Conservation (phyloP, 371 early-diverging fungal species). For the Chytridium lagenaria region DNA sequence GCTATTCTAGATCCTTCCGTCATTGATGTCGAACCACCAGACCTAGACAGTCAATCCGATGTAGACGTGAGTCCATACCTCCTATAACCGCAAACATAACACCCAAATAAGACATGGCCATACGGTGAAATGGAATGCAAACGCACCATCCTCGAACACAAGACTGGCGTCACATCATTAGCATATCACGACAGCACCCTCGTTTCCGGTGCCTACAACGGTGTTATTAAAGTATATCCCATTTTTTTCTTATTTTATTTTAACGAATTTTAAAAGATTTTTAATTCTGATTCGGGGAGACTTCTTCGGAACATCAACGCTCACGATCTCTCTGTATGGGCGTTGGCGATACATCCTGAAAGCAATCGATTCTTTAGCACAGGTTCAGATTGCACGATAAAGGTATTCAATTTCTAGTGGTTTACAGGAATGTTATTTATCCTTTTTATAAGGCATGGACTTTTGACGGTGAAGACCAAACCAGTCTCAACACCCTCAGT, state of each 20-base stretch:
- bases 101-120: slow-evolving; percentile 29
- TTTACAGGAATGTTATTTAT: not conserved
- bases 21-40: not conserved
- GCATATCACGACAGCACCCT: slow-evolving; percentile 55
- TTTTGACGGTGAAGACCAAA: not conserved
- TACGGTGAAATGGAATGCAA: slow-evolving; percentile 55
- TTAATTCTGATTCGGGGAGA: slow-evolving; percentile 56
- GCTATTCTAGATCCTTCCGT: not conserved
- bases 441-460: slow-evolving; percentile 11
- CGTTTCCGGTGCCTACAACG: slow-evolving; percentile 69
- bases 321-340: slow-evolving; percentile 72
- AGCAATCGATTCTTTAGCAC: slow-evolving; percentile 62
- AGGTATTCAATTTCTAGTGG: slow-evolving; percentile 48
- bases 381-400: slow-evolving; percentile 65
- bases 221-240: slow-evolving; percentile 55
- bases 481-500: slow-evolving; percentile 36
- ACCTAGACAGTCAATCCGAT: slow-evolving; percentile 17
- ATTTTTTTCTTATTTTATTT: not conserved
- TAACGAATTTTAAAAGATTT: slow-evolving; percentile 35
- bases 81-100: slow-evolving; percentile 12
- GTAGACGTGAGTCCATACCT: not conserved
- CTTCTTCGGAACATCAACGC: slow-evolving; percentile 50
- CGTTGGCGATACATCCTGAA: slow-evolving; percentile 57
- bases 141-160: slow-evolving; percentile 60
- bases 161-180: slow-evolving; percentile 68